A percentile compares a stretch with the other conserved stretches of the same genome.
Conservation (phyloP, 495 filamentous ascomycete genomes). For the Penicillium goetzii region DNA sequence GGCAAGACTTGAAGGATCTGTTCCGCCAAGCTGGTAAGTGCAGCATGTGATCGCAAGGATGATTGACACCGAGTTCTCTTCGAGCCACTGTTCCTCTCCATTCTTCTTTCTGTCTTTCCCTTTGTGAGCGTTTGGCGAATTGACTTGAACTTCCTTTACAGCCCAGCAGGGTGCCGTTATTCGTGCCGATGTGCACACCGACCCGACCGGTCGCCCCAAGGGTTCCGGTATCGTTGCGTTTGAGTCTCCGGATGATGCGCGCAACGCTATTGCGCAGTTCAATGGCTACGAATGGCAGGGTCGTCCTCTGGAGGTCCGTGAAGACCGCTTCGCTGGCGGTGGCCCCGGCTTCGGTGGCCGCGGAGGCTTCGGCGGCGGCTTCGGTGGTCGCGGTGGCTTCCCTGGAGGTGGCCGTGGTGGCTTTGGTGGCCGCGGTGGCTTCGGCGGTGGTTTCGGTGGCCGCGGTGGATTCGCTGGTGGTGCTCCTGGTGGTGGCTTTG, state of each 20-base stretch:
- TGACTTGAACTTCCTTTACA: constrained; percentile 48
- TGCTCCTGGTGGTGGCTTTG: constrained; percentile 45
- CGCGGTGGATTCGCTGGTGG: constrained; percentile 28
- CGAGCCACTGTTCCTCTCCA: constrained; percentile 10
- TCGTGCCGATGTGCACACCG: constrained; percentile 93
- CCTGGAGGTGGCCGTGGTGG: constrained; percentile 55
- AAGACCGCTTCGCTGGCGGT: constrained; percentile 86
- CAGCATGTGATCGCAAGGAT: not conserved
- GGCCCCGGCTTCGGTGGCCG: constrained; percentile 52
- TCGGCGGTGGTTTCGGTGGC: constrained; percentile 47
- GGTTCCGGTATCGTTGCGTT: constrained; percentile 97
- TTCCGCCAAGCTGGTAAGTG: constrained; percentile 96
- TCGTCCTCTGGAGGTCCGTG: constrained; percentile 87
- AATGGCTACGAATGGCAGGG: constrained; percentile 99
- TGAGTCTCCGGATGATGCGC: constrained; percentile 90
- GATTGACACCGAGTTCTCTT: constrained; percentile 3
- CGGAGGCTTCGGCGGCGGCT: constrained; percentile 49
- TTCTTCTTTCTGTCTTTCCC: constrained; percentile 11
- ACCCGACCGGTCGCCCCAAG: constrained; percentile 88
- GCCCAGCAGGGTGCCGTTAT: constrained; percentile 79
- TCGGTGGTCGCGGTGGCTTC: constrained; percentile 45
- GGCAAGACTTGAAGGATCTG: constrained; percentile 98
- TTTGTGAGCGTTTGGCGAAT: constrained; percentile 30
- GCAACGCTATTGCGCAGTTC: constrained; percentile 93
- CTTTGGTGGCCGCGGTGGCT: constrained; percentile 44